Evolutionary conservation across 1,284 basidiomycete species (phyloP), one percentile per base, ranked within the genome.

Genomic region (Microbotryum silenes-acaulis): DNA sequence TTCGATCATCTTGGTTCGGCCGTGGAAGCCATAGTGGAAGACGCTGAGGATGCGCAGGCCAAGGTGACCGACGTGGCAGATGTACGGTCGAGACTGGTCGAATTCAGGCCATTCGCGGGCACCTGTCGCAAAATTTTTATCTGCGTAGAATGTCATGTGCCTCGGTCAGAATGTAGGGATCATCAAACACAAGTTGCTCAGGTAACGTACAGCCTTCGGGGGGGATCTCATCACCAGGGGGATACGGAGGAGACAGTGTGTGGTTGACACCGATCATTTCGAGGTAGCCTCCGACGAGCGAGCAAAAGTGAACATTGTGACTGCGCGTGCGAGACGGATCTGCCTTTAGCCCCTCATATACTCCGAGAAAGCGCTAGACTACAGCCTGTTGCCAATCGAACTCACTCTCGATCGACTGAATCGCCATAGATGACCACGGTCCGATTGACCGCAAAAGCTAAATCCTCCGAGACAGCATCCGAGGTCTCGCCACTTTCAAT

Each of bases 401-500:
- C 25, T 21, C 25, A 23, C 23, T 65, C 63, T 9, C 66, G 60
- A 56, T 67, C 66, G 54, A 67, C 57, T 46, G 54, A 57, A 54
- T 67, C 66, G 25, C 66, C 66, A 21, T 55, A 55, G n/a, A 67
- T 46, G 7, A 61, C 60, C n/a, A 67, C 48, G 4, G 66, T 67
- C 33, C 63, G 58, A 23, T 59, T 42, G 16, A 50, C 49, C 21
- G 50, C 31, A 16, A 60, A 65, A 12, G 62, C 52, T 54, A 63
- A 54, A 3, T 27, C 21, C 20, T 21, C 23, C 20, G 47, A 45
- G n/a, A 44, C 25, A 10, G 7, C 18, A 14, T 47, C 27, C 18
- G 31, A 14, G 5, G 51, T 53, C 51, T 53, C 51, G 20, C 51
- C 51, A n/a, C 33, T 53, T 46, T 33, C 25, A n/a, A 37, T 51